phyloP scores from a whole-genome alignment of 2,329 filamentous ascomycete genomes.

The Dothistroma pini region DNA sequence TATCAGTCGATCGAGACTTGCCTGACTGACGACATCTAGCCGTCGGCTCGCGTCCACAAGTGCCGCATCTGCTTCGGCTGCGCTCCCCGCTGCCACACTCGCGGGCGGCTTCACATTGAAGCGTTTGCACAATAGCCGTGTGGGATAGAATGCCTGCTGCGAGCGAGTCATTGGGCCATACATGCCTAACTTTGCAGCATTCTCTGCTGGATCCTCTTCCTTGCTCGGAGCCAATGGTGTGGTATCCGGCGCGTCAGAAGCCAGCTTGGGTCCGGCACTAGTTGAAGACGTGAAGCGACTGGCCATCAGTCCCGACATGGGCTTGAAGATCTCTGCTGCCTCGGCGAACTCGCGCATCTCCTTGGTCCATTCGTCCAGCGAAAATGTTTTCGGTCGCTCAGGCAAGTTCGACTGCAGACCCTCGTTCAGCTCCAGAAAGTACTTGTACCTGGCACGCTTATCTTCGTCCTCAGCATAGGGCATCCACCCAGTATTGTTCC shows the following conservation, averaged over 20 bases:
- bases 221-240: constrained; percentile 44
- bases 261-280: constrained; percentile 35
- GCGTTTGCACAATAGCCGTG: constrained; percentile 83
- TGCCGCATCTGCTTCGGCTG: constrained; percentile 20
- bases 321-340: constrained; percentile 78
- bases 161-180: constrained; percentile 83
- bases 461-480: constrained; percentile 79
- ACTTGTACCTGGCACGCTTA: constrained; percentile 76
- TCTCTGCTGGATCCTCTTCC: constrained; percentile 71
- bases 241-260: constrained; percentile 31
- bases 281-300: constrained; percentile 80
- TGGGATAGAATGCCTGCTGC: constrained; percentile 69
- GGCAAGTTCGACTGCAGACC: constrained; percentile 59
- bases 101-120: constrained; percentile 81
- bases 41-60: constrained; percentile 48
- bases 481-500: constrained; percentile 60
- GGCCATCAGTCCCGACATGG: constrained; percentile 88
- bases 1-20: constrained; percentile 55
- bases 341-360: constrained; percentile 77
- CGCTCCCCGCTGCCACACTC: constrained; percentile 48
- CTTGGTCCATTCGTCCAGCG: constrained; percentile 69
- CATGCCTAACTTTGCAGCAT: constrained; percentile 87
- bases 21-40: constrained; percentile 53
- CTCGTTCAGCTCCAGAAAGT: constrained; percentile 74
- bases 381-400: constrained; percentile 49